Evolutionary conservation across 1,284 basidiomycete species (phyloP), one percentile per base, ranked within the genome.

Genomic region (Pyrrhoderma lamaoense): DNA sequence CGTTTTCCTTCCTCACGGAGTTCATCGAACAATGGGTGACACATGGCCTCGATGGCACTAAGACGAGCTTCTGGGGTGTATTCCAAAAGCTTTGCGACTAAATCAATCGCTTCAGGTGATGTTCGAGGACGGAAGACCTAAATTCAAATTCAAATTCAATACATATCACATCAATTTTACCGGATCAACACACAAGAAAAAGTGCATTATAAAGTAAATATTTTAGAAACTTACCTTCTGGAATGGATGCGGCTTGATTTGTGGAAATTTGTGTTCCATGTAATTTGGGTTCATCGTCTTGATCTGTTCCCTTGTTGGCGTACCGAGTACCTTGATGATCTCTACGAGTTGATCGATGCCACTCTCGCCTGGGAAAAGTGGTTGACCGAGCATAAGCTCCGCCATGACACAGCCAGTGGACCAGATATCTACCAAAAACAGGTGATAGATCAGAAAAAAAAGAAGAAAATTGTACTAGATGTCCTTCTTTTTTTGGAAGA

Each of bases 211-310:
- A 11, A 5, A 31, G 5, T 18, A n/a, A 40, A n/a, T 5, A 40
- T 8, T 5, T 16, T 16, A 14, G 7, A 14, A 40, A 14, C 69
- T 35, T 58, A 86, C 88, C 80, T 94, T 94, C 64, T 85, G 87
- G 76, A 94, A 94, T 1, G 92, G 91, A 66, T 96, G 91, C 36
- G 94, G 93, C 68, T 96, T 95, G 76, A 99, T 99, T 71, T 99
- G 95, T 7, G 95, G 95, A 78, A 99, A 99, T 71, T 98, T 98
- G 82, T 99, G 95, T 69, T 99, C 96, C 96, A 99, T 99, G 74
- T 99, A 99, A 74, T 95, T 95, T 47, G 96, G 95, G 72, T 99
- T 99, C 95, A 99, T 99, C 60, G 96, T 98, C 85, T 98, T 98
- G 81, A 99, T 99, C 71, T 99, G 96, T 67, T 99, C 96, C 61